phyloP scores from a whole-genome alignment of 768 basidiomycete species.

The Rhizopogon sp. region DNA sequence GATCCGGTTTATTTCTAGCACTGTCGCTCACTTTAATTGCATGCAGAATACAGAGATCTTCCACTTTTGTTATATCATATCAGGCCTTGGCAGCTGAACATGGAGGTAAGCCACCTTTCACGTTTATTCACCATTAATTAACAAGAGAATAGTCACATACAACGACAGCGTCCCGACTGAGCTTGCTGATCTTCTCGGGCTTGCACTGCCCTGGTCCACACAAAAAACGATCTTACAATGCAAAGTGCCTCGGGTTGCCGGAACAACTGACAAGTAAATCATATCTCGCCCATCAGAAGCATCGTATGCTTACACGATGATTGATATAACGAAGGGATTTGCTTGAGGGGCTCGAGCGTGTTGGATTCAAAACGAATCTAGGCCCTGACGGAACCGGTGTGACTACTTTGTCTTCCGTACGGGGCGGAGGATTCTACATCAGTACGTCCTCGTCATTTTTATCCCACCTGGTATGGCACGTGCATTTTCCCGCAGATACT shows the following conservation, averaged over 20 bases:
- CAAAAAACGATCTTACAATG: conserved; percentile 10
- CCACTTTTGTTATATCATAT: conserved; percentile 21
- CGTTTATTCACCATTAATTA: not conserved
- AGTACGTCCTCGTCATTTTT: conserved; percentile 16
- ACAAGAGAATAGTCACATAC: conserved; percentile 15
- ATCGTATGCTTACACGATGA: not conserved
- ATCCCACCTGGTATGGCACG: not conserved
- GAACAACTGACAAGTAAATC: conserved; percentile 20
- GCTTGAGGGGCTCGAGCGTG: conserved; percentile 30
- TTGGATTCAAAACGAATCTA: conserved; percentile 33
- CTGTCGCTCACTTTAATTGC: conserved; percentile 10
- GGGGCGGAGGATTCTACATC: conserved; percentile 34
- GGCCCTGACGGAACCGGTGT: conserved; percentile 35
- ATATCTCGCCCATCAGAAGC: not conserved
- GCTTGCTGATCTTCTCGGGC: conserved; percentile 18
- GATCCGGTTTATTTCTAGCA: not conserved
- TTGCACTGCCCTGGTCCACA: conserved; percentile 17
- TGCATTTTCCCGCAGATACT: conserved; percentile 16
- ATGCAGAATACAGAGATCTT: conserved; percentile 23
- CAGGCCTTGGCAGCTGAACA: conserved; percentile 5
- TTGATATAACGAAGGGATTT: conserved; percentile 24
- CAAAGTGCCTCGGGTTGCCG: conserved; percentile 2
- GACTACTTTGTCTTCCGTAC: conserved; percentile 23
- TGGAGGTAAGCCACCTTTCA: conserved; percentile 8
- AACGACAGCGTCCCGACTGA: conserved; percentile 22